phyloP scores from a whole-genome alignment of 805 yeast genomes.

The Ogataea pini region DNA sequence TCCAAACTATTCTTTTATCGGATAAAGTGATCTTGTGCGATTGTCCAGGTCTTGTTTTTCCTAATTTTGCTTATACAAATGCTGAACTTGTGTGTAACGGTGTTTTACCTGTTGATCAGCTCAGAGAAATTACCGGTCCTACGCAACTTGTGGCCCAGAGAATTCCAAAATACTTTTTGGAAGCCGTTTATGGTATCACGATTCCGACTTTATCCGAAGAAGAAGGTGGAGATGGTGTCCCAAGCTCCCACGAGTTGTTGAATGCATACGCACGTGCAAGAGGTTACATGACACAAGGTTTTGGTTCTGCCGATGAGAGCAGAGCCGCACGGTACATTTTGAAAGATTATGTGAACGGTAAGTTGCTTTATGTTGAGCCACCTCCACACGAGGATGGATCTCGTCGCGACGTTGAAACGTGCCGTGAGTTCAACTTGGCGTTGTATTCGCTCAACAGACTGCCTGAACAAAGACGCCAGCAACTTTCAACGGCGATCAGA shows the following conservation, averaged over 20 bases:
- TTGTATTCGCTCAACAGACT: conserved; percentile 64
- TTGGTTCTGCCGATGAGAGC: conserved; percentile 94
- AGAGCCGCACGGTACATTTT: conserved; percentile 90
- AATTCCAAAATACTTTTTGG: conserved; percentile 84
- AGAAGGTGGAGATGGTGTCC: conserved; percentile 89
- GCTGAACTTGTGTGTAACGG: conserved; percentile 98
- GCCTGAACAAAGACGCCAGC: conserved; percentile 73
- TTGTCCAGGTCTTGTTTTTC: conserved; percentile 99
- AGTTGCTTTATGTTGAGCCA: conserved; percentile 78
- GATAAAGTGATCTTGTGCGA: conserved; percentile 87
- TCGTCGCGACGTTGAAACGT: conserved; percentile 51
- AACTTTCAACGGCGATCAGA: conserved; percentile 63
- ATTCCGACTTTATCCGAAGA: conserved; percentile 71
- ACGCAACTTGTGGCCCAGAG: conserved; percentile 80
- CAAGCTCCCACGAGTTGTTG: conserved; percentile 85
- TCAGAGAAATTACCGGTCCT: conserved; percentile 91
- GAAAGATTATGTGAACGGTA: conserved; percentile 94
- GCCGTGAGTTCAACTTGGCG: conserved; percentile 70
- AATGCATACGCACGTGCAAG: conserved; percentile 94
- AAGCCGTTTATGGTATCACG: conserved; percentile 91
- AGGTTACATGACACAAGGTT: conserved; percentile 97
- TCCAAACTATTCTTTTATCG: conserved; percentile 89
- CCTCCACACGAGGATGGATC: conserved; percentile 77
- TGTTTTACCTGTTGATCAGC: conserved; percentile 96
- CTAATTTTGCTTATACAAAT: conserved; percentile 93